Conservation (phyloP, 352 stramenopile genomes). For the Globisporangium takayamanum region DNA sequence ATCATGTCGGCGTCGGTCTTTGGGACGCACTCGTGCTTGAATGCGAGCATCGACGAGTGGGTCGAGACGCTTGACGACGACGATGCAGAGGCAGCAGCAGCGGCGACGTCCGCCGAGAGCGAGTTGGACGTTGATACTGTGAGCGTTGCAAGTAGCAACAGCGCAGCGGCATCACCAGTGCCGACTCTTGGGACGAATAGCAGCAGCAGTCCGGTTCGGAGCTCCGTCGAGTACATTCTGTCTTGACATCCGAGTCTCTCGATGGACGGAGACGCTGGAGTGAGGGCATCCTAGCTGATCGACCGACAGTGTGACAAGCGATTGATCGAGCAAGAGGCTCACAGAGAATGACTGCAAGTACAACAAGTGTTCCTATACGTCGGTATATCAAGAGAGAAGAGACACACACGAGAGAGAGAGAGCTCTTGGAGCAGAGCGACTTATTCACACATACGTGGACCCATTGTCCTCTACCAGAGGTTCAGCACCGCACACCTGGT, state of each 20-base stretch:
- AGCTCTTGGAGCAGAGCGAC: too few relatives aligned
- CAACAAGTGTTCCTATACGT: too few relatives aligned
- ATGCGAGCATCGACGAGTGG: neutral
- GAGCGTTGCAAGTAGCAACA: neutral
- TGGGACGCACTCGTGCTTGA: neutral
- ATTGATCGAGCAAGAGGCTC: too few relatives aligned
- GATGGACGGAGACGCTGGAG: too few relatives aligned
- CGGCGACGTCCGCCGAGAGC: neutral
- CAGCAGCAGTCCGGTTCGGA: neutral
- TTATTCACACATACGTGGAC: too few relatives aligned
- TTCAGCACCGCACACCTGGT: too few relatives aligned
- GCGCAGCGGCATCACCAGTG: neutral
- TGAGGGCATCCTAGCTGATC: too few relatives aligned
- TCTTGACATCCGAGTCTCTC: neutral
- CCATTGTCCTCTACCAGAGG: too few relatives aligned
- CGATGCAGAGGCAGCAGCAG: neutral
- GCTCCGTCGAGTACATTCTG: neutral
- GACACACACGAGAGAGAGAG: too few relatives aligned
- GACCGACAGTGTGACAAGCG: too few relatives aligned
- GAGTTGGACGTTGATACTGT: neutral
- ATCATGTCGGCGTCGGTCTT: slow-evolving; percentile 4
- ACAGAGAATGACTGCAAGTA: too few relatives aligned
- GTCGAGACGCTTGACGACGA: neutral
- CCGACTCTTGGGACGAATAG: neutral
- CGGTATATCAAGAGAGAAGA: too few relatives aligned